phyloP scores from a whole-genome alignment of 140 eudicot species.

The Erigeron philadelphicus region DNA sequence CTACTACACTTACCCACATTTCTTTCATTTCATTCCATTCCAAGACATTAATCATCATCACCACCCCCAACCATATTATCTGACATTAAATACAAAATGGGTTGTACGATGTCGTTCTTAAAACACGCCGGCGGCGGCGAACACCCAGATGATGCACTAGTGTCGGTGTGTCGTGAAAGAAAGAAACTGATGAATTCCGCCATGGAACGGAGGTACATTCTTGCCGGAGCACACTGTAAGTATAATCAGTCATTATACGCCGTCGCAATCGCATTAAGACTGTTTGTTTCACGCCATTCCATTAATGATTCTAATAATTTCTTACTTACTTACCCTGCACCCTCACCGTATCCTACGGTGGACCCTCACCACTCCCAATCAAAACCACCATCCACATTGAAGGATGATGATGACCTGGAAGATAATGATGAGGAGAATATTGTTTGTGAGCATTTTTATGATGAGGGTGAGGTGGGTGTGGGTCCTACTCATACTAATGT shows the following conservation, averaged over 20 bases:
- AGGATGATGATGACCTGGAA: no score
- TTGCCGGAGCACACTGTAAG: conserved; percentile 45
- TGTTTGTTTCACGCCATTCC: conserved; percentile 46
- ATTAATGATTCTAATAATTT: conserved; percentile 27
- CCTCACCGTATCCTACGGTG: conserved; percentile 9
- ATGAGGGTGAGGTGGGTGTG: conserved; percentile 25
- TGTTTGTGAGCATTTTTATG: conserved; percentile 45
- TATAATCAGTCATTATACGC: conserved; percentile 46
- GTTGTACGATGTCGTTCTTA: conserved; percentile 31
- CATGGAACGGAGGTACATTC: conserved; percentile 32
- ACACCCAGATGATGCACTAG: conserved; percentile 24
- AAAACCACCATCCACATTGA: not conserved
- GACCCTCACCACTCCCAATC: conserved; percentile 17
- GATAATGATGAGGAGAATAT: conserved; percentile 1
- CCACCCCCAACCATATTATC: not conserved
- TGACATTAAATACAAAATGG: conserved; percentile 33
- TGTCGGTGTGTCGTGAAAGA: conserved; percentile 40
- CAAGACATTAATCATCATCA: conserved; percentile 4
- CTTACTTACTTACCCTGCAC: conserved; percentile 33
- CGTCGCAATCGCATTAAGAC: conserved; percentile 45
- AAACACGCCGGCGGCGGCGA: conserved; percentile 19
- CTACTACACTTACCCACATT: no score
- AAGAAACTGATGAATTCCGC: conserved; percentile 42
- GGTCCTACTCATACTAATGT: not conserved
- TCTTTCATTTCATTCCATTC: no score